Base-by-base conservation (phyloP, 305 asterid genomes). In the Fraxinus nigra region DNA sequence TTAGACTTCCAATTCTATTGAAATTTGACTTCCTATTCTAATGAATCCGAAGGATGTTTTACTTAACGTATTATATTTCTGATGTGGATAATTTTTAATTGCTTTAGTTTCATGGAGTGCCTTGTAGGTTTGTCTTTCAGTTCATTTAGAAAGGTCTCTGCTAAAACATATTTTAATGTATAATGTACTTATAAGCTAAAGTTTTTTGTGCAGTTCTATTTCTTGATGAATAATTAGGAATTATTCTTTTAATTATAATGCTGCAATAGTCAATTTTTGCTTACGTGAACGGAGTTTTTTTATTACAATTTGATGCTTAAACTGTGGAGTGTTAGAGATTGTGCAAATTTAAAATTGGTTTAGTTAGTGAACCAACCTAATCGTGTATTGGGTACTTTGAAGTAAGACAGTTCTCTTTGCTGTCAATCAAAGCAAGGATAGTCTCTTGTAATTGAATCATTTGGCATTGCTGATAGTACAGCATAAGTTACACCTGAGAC, bases 101-200 rank as follows among this genome's bases (percentile, higher is more conserved):
- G 59, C 72, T 74, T 16, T 80, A 82, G 48, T 26, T 63, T 63
- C 16, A 74, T 22, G 32, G 74, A 75, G 61, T 69, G 33, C 26
- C 22, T 51, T 24, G 37, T 38, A 9, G 34, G 72, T 10, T 63
- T 24, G 6, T 24, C 7, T 63, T 9, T 10, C 18, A 34, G 69
- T 56, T 61, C 56, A 56, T 32, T 82, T 22, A n/a, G 56, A n/a
- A 28, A 33, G 63, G 20, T 37, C 9, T 26, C 37, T 69, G 38
- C 20, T 26, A 4, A 30, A 69, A 69, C n/a, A 30, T 67, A 1
- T 69, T 16, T 51, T 16, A 7, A 51, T 5, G 63, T 51, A 51
- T 51, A 51, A 51, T 24, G 34, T 63, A 24, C 72, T 63, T 26
- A 3, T 63, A 63, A 63, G 30, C 34, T 3, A 63, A 8, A 22